Evolutionary conservation across 2,329 filamentous ascomycete species (phyloP), one percentile per base, ranked within the genome.

Genomic region (Graphium sp.): DNA sequence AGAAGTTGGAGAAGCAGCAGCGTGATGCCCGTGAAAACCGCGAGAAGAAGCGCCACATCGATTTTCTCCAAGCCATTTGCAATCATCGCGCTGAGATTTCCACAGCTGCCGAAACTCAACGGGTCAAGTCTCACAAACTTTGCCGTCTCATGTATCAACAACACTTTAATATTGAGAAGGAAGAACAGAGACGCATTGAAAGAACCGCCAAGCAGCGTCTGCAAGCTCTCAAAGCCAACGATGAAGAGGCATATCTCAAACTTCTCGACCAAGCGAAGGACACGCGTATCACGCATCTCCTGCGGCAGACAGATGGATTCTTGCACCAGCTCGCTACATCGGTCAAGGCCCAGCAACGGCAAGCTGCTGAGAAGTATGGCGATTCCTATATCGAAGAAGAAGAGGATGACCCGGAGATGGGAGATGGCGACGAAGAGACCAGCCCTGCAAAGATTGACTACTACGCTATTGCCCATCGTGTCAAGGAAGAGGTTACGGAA

Each of bases 1-100:
- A 98, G 66, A 98, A 94, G 55, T 72, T 98, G 2, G 89, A 98
- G 68, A 95, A 95, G 58, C 85, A 98, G 51, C 89, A 98, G 50
- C 82, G 89, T 32, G 87, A 95, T 50, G 87, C 85, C 23, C 80
- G 89, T 33, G 87, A 95, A 58, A 82, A 80, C 39, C 81, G 91
- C 37, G 89, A 98, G 57, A 93, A 92, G 73, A 89, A 92, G 72
- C 93, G 91, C 58, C 87, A 95, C 46, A 71, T 67, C 35, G 87
- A 95, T 49, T 93, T 92, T 53, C 66, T 98, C 33, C 74, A 82
- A 37, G 79, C 85, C 20, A 83, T 98, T 29, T 66, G 82, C 39
- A 75, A 73, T 39, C 87, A 94, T 50, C 73, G 79, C 32, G 65
- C 70, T 27, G 84, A 93, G 40, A 73, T 95, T 24, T 64, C 69